These are phyloP conservation scores for Botryotinia calthae DNA, from an alignment of 2,329 filamentous ascomycete genomes.

Conservation along the genomic window DNA sequence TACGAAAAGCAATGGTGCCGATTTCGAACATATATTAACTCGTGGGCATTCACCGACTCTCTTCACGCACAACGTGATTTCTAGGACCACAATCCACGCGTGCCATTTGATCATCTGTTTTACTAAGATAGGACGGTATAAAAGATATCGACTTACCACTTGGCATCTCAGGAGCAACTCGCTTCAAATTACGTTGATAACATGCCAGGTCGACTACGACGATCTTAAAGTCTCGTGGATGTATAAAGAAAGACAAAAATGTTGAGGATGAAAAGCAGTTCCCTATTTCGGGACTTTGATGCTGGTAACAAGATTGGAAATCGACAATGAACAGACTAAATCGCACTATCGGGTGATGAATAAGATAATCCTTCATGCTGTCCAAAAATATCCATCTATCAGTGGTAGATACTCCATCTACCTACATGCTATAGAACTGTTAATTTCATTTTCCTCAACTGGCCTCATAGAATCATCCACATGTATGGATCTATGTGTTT, in stretches of 20 bases:
- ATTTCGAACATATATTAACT: no score
- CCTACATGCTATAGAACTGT: background rate
- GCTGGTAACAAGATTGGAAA: background rate
- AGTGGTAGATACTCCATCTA: background rate
- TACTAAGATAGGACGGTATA: background rate
- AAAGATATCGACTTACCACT: background rate
- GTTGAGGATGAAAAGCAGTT: background rate
- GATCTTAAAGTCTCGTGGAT: no score
- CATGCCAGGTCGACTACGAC: no score
- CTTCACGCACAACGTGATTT: background rate
- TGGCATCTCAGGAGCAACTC: background rate
- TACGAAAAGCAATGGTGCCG: accelerated
- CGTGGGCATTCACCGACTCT: accelerated
- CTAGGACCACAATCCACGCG: background rate
- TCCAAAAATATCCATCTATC: no score
- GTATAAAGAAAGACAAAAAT: background rate
- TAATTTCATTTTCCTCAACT: background rate
- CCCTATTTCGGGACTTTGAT: background rate
- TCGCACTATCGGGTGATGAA: background rate
- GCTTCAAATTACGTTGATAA: background rate
- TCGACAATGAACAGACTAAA: background rate
- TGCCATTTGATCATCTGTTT: background rate
- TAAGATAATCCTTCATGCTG: no score
- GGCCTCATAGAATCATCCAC: no score
- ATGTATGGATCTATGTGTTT: no score